A percentile compares a stretch with the other conserved stretches of the same genome.
These are phyloP conservation scores for Escallonia rubra DNA, from an alignment of 129 eudicot genomes.

Conservation along the genomic window DNA sequence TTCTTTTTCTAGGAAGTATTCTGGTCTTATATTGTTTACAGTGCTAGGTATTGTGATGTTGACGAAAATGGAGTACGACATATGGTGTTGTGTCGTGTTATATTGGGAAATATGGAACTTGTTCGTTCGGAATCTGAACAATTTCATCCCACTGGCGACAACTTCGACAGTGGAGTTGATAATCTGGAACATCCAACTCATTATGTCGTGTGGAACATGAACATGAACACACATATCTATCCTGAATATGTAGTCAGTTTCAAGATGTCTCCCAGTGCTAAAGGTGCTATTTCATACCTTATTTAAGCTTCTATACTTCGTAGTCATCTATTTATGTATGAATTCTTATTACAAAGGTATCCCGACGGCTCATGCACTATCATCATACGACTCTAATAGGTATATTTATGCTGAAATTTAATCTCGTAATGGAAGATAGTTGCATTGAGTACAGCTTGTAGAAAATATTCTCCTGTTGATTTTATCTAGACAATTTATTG, in stretches of 20 bases:
- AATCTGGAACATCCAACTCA: constrained; percentile 54
- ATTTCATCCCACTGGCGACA: constrained; percentile 46
- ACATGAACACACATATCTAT: constrained; percentile 68
- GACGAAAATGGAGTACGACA: constrained; percentile 87
- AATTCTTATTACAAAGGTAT: too few relatives aligned
- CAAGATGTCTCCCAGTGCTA: constrained; percentile 40
- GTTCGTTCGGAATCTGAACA: constrained; percentile 63
- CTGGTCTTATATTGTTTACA: constrained; percentile 25
- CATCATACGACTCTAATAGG: too few relatives aligned
- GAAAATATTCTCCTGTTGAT: too few relatives aligned
- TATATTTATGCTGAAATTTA: too few relatives aligned
- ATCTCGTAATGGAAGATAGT: too few relatives aligned
- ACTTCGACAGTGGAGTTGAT: constrained; percentile 64
- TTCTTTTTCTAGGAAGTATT: neutral
- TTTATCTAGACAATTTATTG: too few relatives aligned
- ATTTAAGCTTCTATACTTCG: neutral
- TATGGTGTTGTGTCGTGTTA: constrained; percentile 65
- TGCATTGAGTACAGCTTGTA: too few relatives aligned
- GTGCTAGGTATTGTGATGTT: constrained; percentile 55
- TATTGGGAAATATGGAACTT: constrained; percentile 57
- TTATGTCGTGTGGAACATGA: constrained; percentile 82
- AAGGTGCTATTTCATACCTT: constrained; percentile 34
- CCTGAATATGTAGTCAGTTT: constrained; percentile 73
- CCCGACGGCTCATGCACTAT: too few relatives aligned
- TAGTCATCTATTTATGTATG: too few relatives aligned